Evolutionary conservation across 225 moss, liverwort and hornwort species (phyloP), one percentile per base, ranked within the genome.

Genomic region (Polytrichum commune): DNA sequence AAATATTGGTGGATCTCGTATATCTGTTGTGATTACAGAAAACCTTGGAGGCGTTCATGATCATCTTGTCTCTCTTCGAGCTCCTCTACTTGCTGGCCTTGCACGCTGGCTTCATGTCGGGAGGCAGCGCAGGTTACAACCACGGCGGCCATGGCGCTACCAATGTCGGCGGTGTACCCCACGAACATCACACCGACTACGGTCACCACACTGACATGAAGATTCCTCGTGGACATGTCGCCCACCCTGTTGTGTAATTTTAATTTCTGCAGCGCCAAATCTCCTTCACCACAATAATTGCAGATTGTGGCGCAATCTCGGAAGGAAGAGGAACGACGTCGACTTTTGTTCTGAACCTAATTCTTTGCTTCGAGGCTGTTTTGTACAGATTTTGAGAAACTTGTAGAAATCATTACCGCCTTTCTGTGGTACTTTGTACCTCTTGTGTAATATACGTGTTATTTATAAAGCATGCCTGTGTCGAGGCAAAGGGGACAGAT

Each of bases 41-140:
- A 83, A 19, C 76, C 7, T 80, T 87, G 76, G 83, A 87, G 68
- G 86, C 81, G 1, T 22, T 87, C 0, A 67, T 83, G 3, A 87
- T 81, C 74, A 81, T 81, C 72, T n/a, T 87, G 65, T 77, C 86
- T 1, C 29, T 78, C 0, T 78, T 78, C 5, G 83, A 83, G 81
- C 83, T 87, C 5, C 9, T 81, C 33, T 81, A 86, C 53, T 62
- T 83, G 8, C 73, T 86, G 2, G 20, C 81, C 1, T 73, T 87
- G 18, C 86, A 87, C 18, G 71, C 69, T 7, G 81, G 83, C 20
- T 22, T 19, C 19, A 75, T 81, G n/a, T 7, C 33, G 22, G 22
- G 19, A 10, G 83, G 83, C 27, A 64, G 20, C 33, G 33, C 33
- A 33, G 33, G 33, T 33, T 33, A 33, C 33, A 33, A 33, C 33